phyloP scores from a whole-genome alignment of 1,139 yeast genomes.

The Kurtzmaniella quercitrusa region DNA sequence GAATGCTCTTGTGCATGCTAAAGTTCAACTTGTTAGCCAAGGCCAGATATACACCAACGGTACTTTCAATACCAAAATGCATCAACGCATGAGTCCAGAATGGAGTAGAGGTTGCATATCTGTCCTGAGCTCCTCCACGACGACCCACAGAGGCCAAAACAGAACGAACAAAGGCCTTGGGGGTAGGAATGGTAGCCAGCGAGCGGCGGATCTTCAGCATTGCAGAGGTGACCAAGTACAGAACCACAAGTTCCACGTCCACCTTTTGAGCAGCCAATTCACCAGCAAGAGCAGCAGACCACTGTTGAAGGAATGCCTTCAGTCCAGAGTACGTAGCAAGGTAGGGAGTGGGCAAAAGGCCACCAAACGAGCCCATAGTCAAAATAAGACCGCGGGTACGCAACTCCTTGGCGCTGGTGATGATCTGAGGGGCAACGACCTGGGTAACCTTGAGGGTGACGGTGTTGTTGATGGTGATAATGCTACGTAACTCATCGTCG shows the following conservation, averaged over 20 bases:
- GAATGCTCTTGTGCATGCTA: conserved; percentile 73
- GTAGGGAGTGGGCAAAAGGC: conserved; percentile 85
- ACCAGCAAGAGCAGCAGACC: conserved; percentile 89
- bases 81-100: conserved; percentile 92
- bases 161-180: conserved; percentile 70
- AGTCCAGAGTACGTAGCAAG: conserved; percentile 96
- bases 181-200: conserved; percentile 74
- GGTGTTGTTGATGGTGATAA: conserved; percentile 78
- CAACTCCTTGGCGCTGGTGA: conserved; percentile 43
- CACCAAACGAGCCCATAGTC: conserved; percentile 97
- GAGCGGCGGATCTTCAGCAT: conserved; percentile 90
- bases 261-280: conserved; percentile 66
- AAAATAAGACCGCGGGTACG: conserved; percentile 65
- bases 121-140: conserved; percentile 88
- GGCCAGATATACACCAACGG: conserved; percentile 77
- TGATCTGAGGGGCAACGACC: conserved; percentile 63
- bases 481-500: conserved; percentile 66
- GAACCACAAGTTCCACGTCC: conserved; percentile 81
- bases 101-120: conserved; percentile 85
- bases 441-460: conserved; percentile 85
- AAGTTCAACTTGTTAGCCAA: conserved; percentile 65
- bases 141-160: conserved; percentile 70
- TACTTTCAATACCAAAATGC: conserved; percentile 77
- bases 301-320: conserved; percentile 87
- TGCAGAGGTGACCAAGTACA: conserved; percentile 92